Percentiles rank a stretch among this genome's conserved stretches.
Conservation (phyloP, 495 filamentous ascomycete genomes). For the Aspergillus olivimuriae region DNA sequence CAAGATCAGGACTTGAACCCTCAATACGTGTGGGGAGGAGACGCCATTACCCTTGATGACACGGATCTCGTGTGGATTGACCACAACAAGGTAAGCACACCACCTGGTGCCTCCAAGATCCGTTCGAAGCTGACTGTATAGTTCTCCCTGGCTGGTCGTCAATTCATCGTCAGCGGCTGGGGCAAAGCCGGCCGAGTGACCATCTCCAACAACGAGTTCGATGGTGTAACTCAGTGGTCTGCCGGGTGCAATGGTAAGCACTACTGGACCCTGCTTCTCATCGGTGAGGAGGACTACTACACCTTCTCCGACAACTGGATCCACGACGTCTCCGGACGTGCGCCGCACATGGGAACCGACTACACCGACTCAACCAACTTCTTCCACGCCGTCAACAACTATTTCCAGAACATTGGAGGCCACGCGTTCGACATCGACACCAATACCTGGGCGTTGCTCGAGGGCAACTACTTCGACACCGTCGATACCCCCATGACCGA, state of each 20-base stretch:
- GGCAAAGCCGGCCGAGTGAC: constrained; percentile 13
- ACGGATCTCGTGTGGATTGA: constrained; percentile 19
- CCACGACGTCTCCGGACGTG: constrained; percentile 41
- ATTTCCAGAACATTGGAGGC: constrained; percentile 14
- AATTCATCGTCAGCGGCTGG: constrained; percentile 16
- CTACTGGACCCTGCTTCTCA: constrained; percentile 38
- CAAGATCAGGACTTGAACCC: constrained; percentile 22
- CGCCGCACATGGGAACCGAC: constrained; percentile 20
- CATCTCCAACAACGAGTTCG: constrained; percentile 34
- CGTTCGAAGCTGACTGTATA: neutral
- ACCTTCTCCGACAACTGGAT: constrained; percentile 20
- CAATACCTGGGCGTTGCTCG: constrained; percentile 10
- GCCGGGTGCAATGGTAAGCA: constrained; percentile 43
- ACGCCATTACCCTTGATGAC: constrained; percentile 17
- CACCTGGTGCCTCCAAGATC: neutral
- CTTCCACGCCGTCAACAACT: constrained; percentile 27
- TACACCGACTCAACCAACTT: constrained; percentile 35
- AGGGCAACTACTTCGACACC: constrained; percentile 14
- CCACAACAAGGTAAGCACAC: constrained; percentile 12
- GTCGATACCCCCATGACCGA: constrained; percentile 12
- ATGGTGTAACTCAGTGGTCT: constrained; percentile 38
- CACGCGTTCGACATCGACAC: constrained; percentile 15
- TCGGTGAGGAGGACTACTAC: constrained; percentile 12
- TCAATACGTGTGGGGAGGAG: constrained; percentile 20
- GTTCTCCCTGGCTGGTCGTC: constrained; percentile 14